A percentile compares a stretch with the other conserved stretches of the same genome.
Conservation (phyloP, 1,284 basidiomycete species). For the Rhodotorula mucilaginosa region DNA sequence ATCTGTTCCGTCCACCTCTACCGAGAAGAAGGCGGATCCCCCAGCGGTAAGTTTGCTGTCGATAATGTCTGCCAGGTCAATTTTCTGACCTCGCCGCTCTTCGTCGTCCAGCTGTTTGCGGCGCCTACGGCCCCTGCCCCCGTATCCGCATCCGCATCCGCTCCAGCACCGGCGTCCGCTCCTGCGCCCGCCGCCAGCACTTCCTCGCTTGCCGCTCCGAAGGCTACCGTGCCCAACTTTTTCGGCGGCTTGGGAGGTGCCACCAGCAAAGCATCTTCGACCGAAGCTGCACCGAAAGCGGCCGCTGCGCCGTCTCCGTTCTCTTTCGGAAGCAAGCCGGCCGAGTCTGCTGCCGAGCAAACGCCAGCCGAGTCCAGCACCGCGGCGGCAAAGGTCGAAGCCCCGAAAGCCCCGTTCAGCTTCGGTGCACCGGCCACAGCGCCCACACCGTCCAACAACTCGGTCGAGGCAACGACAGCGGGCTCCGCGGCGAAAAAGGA, state of each 20-base stretch:
- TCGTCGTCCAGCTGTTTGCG: no score
- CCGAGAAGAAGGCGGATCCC: neutral
- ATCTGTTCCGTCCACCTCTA: neutral
- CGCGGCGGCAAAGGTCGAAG: neutral
- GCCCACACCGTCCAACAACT: neutral
- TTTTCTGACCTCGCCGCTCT: no score
- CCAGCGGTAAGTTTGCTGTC: neutral
- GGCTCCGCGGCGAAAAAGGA: neutral
- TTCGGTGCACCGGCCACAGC: neutral
- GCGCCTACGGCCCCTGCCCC: neutral
- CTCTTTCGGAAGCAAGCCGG: neutral
- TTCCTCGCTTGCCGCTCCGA: neutral
- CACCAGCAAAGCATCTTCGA: neutral
- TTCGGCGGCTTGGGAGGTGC: neutral
- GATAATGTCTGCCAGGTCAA: no score
- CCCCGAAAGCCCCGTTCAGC: neutral
- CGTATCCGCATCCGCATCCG: neutral
- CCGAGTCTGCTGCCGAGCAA: neutral
- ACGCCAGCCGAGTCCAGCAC: neutral
- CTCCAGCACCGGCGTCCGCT: neutral
- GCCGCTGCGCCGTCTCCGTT: neutral
- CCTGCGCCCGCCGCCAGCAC: neutral
- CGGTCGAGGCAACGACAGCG: neutral
- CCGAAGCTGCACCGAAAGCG: neutral
- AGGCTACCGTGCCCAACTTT: conserved; percentile 1